Evolutionary conservation across 1,139 yeast species (phyloP), one percentile per base, ranked within the genome.

Genomic region (Lodderomyces parapsilosis): DNA sequence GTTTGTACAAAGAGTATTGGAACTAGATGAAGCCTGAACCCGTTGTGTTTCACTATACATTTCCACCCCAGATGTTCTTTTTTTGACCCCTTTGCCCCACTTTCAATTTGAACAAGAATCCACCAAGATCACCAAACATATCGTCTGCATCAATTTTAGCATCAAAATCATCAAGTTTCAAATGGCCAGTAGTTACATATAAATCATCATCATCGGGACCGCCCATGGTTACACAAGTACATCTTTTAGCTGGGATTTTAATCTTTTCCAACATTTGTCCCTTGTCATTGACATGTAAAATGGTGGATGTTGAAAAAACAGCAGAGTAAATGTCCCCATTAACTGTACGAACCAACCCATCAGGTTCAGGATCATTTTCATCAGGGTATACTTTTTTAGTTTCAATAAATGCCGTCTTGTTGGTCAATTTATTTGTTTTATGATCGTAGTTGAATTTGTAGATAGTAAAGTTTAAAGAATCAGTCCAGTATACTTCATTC

Each of bases 221-320:
- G 6, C 90, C 95, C 51, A 86, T 71, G 0, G 84, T 76, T 36
- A 85, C 83, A 58, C 96, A 86, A 3, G 93, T 80, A 36, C 82
- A 63, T 50, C 83, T 68, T 41, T 73, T 56, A 0, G 85, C 83
- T 1, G 96, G 96, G 40, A 90, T 57, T 9, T 59, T 47, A 56
- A 72, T 77, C 47, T 73, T 75, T 51, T 76, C 76, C 17, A 81
- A 60, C 23, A 85, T 58, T 41, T 71, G 57, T 1, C 91, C 93
- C 0, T 59, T 46, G 8, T 71, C 43, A 47, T 78, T 68, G 46
- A 80, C 68, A 52, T 80, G 80, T 33, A 80, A 70, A 9, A 90
- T 80, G 18, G 76, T 61, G 31, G 71, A 61, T 1, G 84, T 74
- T 28, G 81, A 74, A 78, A 85, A 90, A 8, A 87, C 77, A 0